Conservation (phyloP, 495 filamentous ascomycete species). For the Cladorrhinum samala region DNA sequence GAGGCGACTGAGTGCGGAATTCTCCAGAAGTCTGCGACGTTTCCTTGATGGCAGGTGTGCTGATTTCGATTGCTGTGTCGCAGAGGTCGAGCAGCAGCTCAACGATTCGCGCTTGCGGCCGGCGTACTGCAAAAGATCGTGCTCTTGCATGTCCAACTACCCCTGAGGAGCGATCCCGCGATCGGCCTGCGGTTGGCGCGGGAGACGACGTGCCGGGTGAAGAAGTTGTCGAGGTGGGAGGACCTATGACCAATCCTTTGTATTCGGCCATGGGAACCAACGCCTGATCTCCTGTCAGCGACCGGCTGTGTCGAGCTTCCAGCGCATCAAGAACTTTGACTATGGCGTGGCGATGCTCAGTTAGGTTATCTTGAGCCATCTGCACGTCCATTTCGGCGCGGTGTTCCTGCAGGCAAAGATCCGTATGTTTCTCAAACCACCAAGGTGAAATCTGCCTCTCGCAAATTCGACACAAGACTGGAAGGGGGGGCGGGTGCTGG, state of each 20-base stretch:
- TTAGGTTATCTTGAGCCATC: conserved; percentile 83
- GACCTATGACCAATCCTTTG: conserved; percentile 82
- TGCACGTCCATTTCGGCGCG: conserved; percentile 96
- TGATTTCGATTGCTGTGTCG: conserved; percentile 93
- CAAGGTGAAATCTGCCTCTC: conserved; percentile 97
- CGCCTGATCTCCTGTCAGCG: conserved; percentile 53
- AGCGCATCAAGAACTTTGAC: conserved; percentile 91
- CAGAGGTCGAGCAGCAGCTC: conserved; percentile 92
- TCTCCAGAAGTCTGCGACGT: conserved; percentile 58
- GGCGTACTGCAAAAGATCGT: conserved; percentile 76
- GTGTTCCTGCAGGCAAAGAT: conserved; percentile 92
- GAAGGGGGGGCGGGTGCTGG: conserved; percentile 77
- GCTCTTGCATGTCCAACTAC: conserved; percentile 62
- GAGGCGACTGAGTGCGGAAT: conserved; percentile 85
- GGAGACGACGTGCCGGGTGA: conserved; percentile 51
- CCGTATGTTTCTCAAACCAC: conserved; percentile 99
- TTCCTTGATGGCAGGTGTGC: conserved; percentile 85
- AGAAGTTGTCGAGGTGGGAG: conserved; percentile 57
- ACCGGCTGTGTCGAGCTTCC: conserved; percentile 70
- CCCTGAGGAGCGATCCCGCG: conserved; percentile 73
- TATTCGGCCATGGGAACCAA: conserved; percentile 69
- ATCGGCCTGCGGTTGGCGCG: conserved; percentile 60
- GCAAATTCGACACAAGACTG: conserved; percentile 92
- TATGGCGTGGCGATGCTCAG: conserved; percentile 92
- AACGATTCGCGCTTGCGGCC: conserved; percentile 85